These are phyloP conservation scores for Pelargonium exstipulatum DNA, from an alignment of 441 rosid species.

Conservation along the genomic window DNA sequence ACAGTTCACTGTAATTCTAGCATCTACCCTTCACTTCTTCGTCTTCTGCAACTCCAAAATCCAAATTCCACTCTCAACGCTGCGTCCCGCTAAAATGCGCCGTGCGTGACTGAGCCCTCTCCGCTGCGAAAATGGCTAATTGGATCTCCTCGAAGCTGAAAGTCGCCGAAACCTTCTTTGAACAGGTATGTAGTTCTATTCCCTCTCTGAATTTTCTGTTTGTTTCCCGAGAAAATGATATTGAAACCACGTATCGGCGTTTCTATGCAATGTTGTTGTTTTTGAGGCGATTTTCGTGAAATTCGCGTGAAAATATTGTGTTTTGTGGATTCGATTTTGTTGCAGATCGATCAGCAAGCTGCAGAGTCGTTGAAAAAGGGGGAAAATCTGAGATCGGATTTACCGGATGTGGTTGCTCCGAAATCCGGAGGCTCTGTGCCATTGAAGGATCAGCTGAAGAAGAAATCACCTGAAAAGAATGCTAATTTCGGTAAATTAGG, in stretches of 20 bases:
- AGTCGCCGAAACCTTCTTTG: conserved; percentile 88
- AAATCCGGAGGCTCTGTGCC: conserved; percentile 50
- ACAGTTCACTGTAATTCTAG: background rate
- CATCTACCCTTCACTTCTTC: conserved; percentile 1
- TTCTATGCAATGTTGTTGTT: background rate
- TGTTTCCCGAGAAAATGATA: conserved; percentile 15
- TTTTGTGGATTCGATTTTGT: background rate
- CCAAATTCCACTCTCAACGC: background rate
- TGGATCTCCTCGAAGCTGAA: conserved; percentile 96
- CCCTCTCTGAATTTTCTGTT: conserved; percentile 3
- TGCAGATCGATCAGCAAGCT: conserved; percentile 92
- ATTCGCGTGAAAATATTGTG: background rate
- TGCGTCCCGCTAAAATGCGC: conserved; percentile 18
- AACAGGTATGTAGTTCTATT: conserved; percentile 46
- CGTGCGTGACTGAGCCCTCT: background rate
- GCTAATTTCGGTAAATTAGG: conserved; percentile 40
- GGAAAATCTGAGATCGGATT: conserved; percentile 54
- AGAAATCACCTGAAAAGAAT: conserved; percentile 39
- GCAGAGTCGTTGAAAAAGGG: conserved; percentile 80
- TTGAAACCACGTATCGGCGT: background rate
- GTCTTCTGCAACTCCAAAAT: conserved; percentile 23
- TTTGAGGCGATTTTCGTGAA: background rate
- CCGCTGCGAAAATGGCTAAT: conserved; percentile 49
- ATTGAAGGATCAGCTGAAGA: conserved; percentile 77
- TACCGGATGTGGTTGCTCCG: conserved; percentile 35